Conservation (phyloP, 2,329 filamentous ascomycete genomes). For the Claviceps sp. region DNA sequence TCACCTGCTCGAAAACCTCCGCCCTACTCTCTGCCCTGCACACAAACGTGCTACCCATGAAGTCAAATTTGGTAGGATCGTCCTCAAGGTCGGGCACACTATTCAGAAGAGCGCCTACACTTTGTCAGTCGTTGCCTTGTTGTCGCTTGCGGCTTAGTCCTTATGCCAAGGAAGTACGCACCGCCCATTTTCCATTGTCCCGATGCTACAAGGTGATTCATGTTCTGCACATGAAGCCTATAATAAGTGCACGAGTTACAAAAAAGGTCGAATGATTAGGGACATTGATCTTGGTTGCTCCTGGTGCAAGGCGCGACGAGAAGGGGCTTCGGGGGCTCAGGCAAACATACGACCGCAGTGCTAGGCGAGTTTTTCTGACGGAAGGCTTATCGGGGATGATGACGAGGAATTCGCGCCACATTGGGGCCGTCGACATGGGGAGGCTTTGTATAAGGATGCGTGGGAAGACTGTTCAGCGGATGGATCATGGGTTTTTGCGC, state of each 20-base stretch:
- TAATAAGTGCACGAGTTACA: not conserved
- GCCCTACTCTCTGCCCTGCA: slow-evolving; percentile 53
- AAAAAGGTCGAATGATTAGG: not conserved
- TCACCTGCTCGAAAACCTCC: slow-evolving; percentile 52
- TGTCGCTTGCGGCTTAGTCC: not conserved
- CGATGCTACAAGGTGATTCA: slow-evolving; percentile 37
- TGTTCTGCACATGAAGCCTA: slow-evolving; percentile 39
- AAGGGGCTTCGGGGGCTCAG: not conserved
- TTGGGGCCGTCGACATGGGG: slow-evolving; percentile 18
- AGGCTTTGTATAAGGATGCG: slow-evolving; percentile 8
- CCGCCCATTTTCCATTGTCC: slow-evolving; percentile 53
- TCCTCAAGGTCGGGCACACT: slow-evolving; percentile 47
- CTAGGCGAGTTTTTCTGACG: slow-evolving; percentile 44
- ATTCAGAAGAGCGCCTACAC: slow-evolving; percentile 52
- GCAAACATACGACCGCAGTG: slow-evolving; percentile 40
- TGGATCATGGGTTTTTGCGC: slow-evolving; percentile 2
- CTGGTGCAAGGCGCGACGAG: not conserved
- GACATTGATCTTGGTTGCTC: not conserved
- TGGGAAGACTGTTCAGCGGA: not conserved
- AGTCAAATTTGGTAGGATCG: slow-evolving; percentile 44
- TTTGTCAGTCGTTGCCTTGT: not conserved
- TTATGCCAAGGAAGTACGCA: slow-evolving; percentile 19
- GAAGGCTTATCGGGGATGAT: slow-evolving; percentile 55
- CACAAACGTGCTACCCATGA: slow-evolving; percentile 62
- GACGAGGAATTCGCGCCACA: slow-evolving; percentile 52